phyloP scores from a whole-genome alignment of 1,139 yeast species.

The Scheffersomyces parashehatae region DNA sequence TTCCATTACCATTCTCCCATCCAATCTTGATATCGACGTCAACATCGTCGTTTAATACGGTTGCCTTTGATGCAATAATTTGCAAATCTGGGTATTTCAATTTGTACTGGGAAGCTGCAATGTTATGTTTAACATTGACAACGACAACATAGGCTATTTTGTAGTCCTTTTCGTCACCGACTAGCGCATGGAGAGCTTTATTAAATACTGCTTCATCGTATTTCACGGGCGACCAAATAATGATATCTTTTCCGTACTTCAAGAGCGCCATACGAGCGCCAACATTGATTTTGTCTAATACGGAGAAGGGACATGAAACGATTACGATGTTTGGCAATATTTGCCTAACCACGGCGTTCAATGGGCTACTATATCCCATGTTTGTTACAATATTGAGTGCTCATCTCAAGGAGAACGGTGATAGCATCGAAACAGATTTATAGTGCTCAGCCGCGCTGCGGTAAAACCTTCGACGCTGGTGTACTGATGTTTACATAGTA shows the following conservation, averaged over 20 bases:
- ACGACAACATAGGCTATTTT: conserved; percentile 6
- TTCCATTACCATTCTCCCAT: conserved; percentile 6
- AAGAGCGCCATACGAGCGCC: conserved; percentile 12
- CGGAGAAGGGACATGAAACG: conserved; percentile 8
- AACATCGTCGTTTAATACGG: not conserved
- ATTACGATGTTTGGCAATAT: conserved; percentile 7
- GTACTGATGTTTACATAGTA: too few relatives aligned
- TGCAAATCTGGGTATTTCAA: conserved; percentile 6
- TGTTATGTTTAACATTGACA: conserved; percentile 9
- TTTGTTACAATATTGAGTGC: too few relatives aligned
- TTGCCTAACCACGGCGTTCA: conserved; percentile 6
- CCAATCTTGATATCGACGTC: conserved; percentile 6
- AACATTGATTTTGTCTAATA: conserved; percentile 2
- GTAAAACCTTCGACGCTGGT: too few relatives aligned
- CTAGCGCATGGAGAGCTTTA: conserved; percentile 12
- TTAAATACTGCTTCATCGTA: conserved; percentile 7
- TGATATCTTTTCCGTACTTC: conserved; percentile 4
- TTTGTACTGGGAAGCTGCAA: conserved; percentile 4
- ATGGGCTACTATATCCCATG: conserved; percentile 6
- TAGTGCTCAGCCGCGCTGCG: too few relatives aligned
- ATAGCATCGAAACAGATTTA: too few relatives aligned
- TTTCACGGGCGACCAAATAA: conserved; percentile 10
- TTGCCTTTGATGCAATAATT: conserved; percentile 6
- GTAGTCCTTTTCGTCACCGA: conserved; percentile 14
- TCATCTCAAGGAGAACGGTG: too few relatives aligned